phyloP scores from a whole-genome alignment of 495 filamentous ascomycete genomes.

The Xylaria grammica region DNA sequence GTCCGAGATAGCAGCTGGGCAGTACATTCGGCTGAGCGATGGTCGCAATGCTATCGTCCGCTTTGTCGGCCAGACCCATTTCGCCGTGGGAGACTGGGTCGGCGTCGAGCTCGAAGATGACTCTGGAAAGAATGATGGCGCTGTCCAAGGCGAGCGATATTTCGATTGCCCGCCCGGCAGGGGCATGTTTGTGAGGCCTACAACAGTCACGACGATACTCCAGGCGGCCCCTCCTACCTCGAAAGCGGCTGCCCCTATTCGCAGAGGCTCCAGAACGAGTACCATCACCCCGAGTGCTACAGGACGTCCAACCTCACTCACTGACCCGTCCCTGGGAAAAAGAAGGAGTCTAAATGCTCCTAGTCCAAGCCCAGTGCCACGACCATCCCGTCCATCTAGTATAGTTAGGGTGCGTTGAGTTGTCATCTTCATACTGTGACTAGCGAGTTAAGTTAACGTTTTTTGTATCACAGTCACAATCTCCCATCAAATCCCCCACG shows the following conservation, averaged over 20 bases:
- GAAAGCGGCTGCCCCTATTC: conserved; percentile 34
- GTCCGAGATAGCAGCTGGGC: conserved; percentile 51
- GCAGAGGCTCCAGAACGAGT: conserved; percentile 36
- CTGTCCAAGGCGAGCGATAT: conserved; percentile 86
- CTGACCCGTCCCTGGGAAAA: conserved; percentile 59
- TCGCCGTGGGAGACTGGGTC: conserved; percentile 84
- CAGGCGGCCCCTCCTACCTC: conserved; percentile 56
- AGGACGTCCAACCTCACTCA: conserved; percentile 40
- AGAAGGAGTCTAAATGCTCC: conserved; percentile 70
- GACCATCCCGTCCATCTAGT: conserved; percentile 57
- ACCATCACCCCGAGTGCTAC: conserved; percentile 19
- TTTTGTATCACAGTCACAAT: conserved; percentile 60
- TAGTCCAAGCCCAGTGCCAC: conserved; percentile 67
- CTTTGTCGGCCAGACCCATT: conserved; percentile 78
- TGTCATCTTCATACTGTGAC: conserved; percentile 1
- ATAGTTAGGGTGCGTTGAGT: conserved; percentile 59
- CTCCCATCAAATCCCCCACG: conserved; percentile 79
- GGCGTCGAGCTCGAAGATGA: conserved; percentile 85
- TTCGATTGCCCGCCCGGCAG: conserved; percentile 80
- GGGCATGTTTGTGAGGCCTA: conserved; percentile 88
- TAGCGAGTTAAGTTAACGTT: conserved; percentile 26
- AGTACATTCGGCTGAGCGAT: conserved; percentile 70
- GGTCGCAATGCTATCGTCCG: conserved; percentile 78
- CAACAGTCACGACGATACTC: conserved; percentile 62
- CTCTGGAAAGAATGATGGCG: conserved; percentile 94